Evolutionary conservation across 441 rosid genomes (phyloP).

Genomic region (Brassica hybrid): DNA sequence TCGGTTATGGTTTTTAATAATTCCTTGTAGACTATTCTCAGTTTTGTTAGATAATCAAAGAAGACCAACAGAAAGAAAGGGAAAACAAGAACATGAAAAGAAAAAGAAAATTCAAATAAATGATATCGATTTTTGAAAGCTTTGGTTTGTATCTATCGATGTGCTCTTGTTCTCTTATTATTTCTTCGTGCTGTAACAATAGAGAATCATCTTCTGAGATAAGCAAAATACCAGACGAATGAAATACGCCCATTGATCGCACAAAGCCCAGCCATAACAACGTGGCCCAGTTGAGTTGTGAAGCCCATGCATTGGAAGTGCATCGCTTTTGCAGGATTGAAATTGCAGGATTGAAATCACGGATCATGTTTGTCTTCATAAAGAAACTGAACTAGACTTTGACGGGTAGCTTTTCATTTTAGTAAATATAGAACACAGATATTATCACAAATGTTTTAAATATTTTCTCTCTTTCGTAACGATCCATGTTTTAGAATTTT

Average conservation of each 20-base stretch:
- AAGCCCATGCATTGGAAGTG: not conserved
- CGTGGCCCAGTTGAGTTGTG: not conserved
- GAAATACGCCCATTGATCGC: not conserved
- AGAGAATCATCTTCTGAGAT: not conserved
- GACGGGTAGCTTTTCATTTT: too few relatives aligned
- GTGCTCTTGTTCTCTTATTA: not conserved
- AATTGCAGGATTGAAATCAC: not conserved
- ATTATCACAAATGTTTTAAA: too few relatives aligned
- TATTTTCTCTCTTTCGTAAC: too few relatives aligned
- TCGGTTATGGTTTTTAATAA: not conserved
- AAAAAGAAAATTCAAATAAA: too few relatives aligned
- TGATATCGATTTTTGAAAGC: not conserved
- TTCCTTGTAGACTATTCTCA: not conserved
- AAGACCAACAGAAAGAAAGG: not conserved
- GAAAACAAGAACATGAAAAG: too few relatives aligned
- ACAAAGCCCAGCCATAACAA: not conserved
- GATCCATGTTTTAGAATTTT: too few relatives aligned
- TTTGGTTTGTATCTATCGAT: not conserved
- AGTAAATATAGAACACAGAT: too few relatives aligned
- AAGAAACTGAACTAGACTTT: not conserved
- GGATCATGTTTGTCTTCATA: not conserved
- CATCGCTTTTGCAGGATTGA: not conserved
- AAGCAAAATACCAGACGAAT: not conserved
- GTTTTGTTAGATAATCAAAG: not conserved
- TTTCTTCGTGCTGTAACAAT: not conserved